Evolutionary conservation across 768 basidiomycete species (phyloP), one percentile per base, ranked within the genome.

Genomic region (Lyophyllum decastes): DNA sequence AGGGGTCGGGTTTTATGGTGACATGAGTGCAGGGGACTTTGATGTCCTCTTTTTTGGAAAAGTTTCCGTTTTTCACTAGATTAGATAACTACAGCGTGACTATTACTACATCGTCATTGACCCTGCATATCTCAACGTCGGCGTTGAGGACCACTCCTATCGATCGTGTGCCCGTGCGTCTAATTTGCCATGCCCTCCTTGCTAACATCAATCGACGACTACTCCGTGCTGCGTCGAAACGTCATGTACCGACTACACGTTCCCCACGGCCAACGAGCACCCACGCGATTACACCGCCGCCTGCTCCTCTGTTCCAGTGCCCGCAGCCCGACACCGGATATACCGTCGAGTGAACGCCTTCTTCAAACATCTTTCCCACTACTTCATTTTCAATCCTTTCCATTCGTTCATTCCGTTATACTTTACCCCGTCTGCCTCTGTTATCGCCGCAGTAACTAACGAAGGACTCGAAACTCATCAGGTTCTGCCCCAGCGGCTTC

Each of bases 81-180:
- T 16, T n/a, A n/a, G n/a, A 4, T 17, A 12, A 17, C 14, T 16
- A 3, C 16, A 38, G 68, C 45, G 59, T 10, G 63, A 60, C 17
- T 70, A 68, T 54, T 74, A 72, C 52, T 74, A 73, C 51, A 65
- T 73, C 21, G 64, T 70, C 30, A 59, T 64, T 45, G 72, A 74
- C 14, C 35, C 35, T 16, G 35, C 35, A 12, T 38, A 38, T 12
- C 14, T 38, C 16, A 38, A 38, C 63, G 35, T 38, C 4, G 35
- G 35, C 14, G 35, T n/a, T 38, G 11, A 38, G 16, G 16, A 38
- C 14, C 9, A 38, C 35, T 2, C 35, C 35, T 17, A 2, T 38
- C 6, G 35, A 38, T 17, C 35, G 35, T 38, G 35, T 17, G 3
- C 6, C 35, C 14, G 35, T 38, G 35, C 35, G 35, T 38, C n/a